These are phyloP conservation scores for Alternaria arborescens DNA, from an alignment of 2,329 filamentous ascomycete genomes.

Conservation along the genomic window DNA sequence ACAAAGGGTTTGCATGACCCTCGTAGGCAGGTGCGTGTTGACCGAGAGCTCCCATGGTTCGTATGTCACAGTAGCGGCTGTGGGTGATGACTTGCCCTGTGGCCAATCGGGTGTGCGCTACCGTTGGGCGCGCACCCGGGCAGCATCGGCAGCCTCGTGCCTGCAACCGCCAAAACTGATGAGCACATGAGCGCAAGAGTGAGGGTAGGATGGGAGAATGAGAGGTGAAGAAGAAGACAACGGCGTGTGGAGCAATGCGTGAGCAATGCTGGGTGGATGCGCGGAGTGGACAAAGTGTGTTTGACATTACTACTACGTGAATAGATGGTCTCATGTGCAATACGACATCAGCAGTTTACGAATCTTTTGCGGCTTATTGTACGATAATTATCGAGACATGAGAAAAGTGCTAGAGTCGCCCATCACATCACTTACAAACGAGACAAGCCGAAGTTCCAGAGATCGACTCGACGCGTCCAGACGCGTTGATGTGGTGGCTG, in stretches of 20 bases:
- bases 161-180: neutral
- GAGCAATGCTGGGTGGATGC: neutral
- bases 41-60: slow-evolving; percentile 6
- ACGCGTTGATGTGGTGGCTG: neutral
- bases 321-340: neutral
- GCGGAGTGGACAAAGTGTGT: neutral
- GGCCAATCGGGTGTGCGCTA: neutral
- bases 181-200: neutral
- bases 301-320: neutral
- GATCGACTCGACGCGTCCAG: neutral
- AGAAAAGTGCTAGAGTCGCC: neutral
- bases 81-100: slow-evolving; percentile 1
- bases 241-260: too few relatives aligned
- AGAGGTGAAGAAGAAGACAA: neutral
- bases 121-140: neutral
- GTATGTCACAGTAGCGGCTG: neutral
- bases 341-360: neutral
- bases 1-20: slow-evolving; percentile 10
- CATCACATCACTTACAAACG: neutral
- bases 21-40: neutral
- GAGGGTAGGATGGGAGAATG: neutral
- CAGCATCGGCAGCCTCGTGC: neutral
- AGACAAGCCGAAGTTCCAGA: neutral
- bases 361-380: neutral
- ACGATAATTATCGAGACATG: neutral